Base-by-base conservation (phyloP, 1,284 basidiomycete species). In the Cutaneotrichosporon dermatis region DNA sequence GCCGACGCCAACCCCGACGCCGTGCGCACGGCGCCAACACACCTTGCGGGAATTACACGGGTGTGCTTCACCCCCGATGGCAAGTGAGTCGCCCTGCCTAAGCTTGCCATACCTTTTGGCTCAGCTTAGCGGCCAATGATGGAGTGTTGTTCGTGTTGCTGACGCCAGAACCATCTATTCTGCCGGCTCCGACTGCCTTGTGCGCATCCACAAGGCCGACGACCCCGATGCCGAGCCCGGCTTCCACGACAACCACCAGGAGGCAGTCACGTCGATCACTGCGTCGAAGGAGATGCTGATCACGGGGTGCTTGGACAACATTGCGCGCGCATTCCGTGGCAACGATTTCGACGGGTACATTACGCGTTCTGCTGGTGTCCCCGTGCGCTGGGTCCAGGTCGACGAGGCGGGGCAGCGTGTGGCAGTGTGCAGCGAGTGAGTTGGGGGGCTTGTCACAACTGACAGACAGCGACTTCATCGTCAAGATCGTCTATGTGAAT, bases 391-490 rank as follows among this genome's bases (percentile, higher is more conserved):
- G 67, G 81, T 92, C 40, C 86, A 90, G 33, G 81, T 96, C 51
- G 90, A 97, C 74, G 86, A 87, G 0, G 80, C 84, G 60, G 88
- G 89, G 9, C 83, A 85, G 64, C 81, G 85, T 53, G 83, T 92
- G 15, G 92, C 90, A 4, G 87, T 95, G 39, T 84, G 89, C 41
- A 89, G 88, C 9, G 92, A 94, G 90, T 94, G 72, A 25, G 25
- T 25, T 25, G 2, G 25, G 3, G 25, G 2, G 25, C 25, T 25
- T 2, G 2, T 25, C 25, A 25, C 25, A 25, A 25, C 25, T 25
- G 25, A 25, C 25, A 25, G 25, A 25, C 58, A 97, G 95, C 67
- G 93, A 97, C 70, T 79, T 88, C 0, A 79, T 83, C 25, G 84
- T 97, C 60, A 92, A 90, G 71, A 80, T 99, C 9, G 81, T 98